Conservation (phyloP, 495 filamentous ascomycete species). For the Aspergillus leporis region DNA sequence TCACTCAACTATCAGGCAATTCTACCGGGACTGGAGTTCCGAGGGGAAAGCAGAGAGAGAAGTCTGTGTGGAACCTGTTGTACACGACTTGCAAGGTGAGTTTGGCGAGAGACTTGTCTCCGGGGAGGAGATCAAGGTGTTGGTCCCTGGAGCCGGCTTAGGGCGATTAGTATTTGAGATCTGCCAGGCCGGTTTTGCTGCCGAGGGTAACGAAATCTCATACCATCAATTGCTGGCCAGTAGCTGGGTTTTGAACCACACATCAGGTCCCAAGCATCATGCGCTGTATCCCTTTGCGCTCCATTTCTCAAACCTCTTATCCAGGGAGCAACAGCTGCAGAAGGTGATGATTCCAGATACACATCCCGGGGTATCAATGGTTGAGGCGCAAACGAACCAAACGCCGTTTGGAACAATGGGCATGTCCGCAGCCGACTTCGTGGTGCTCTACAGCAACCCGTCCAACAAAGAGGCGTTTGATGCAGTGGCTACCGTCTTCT, state of each 20-base stretch:
- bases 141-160: constrained; percentile 89
- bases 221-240: constrained; percentile 89
- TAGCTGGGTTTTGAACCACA: constrained; percentile 84
- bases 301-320: constrained; percentile 76
- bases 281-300: constrained; percentile 76
- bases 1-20: constrained; percentile 82
- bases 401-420: constrained; percentile 58
- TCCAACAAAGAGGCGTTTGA: constrained; percentile 65
- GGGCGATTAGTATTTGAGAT: constrained; percentile 87
- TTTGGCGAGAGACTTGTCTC: constrained; percentile 39
- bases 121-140: constrained; percentile 55
- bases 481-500: constrained; percentile 87
- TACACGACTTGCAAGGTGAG: constrained; percentile 59
- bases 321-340: constrained; percentile 67
- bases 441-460: constrained; percentile 66
- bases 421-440: constrained; percentile 85
- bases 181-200: constrained; percentile 67
- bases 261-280: constrained; percentile 41
- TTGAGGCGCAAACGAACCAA: constrained; percentile 29
- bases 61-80: constrained; percentile 72
- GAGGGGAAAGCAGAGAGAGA: constrained; percentile 73
- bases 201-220: constrained; percentile 94
- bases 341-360: constrained; percentile 74
- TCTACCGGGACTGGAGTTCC: constrained; percentile 92
- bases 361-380: constrained; percentile 62